A percentile compares a stretch with the other conserved stretches of the same genome.
Evolutionary conservation across 2,329 filamentous ascomycete species (phyloP).

Genomic region (Sclerotinia sclerotiorum): DNA sequence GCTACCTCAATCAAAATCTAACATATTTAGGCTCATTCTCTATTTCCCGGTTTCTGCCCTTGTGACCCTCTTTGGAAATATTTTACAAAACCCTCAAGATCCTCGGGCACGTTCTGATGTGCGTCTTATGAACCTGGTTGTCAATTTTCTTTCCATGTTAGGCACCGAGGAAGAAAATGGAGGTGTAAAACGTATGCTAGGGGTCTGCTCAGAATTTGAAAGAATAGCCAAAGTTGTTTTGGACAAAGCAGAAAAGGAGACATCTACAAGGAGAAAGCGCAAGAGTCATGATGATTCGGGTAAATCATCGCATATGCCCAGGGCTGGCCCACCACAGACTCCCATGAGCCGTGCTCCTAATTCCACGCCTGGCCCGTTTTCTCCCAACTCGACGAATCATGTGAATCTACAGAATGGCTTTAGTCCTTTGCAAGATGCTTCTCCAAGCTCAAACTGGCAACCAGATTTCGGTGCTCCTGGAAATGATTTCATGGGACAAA

Average conservation of each 20-base stretch:
- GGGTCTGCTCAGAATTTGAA: slow-evolving; percentile 93
- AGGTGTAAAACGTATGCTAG: slow-evolving; percentile 89
- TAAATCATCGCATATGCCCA: slow-evolving; percentile 29
- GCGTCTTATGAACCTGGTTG: slow-evolving; percentile 87
- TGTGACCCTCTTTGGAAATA: slow-evolving; percentile 94
- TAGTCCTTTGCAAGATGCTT: slow-evolving; percentile 34
- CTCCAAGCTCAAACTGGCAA: slow-evolving; percentile 32
- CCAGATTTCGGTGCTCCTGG: slow-evolving; percentile 28
- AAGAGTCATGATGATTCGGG: slow-evolving; percentile 61
- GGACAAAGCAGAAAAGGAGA: slow-evolving; percentile 87
- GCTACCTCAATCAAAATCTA: slow-evolving; percentile 33
- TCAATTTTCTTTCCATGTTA: slow-evolving; percentile 85
- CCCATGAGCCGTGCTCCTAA: slow-evolving; percentile 33
- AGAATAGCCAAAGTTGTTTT: slow-evolving; percentile 88
- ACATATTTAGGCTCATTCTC: slow-evolving; percentile 68
- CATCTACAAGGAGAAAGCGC: slow-evolving; percentile 67
- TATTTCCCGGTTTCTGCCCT: slow-evolving; percentile 96
- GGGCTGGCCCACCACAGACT: slow-evolving; percentile 27
- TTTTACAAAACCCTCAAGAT: slow-evolving; percentile 92
- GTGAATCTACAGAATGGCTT: slow-evolving; percentile 37
- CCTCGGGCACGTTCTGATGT: slow-evolving; percentile 84
- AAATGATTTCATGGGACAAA: slow-evolving; percentile 34
- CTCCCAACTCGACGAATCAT: slow-evolving; percentile 28
- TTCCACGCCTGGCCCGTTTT: slow-evolving; percentile 37
- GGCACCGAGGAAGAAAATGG: slow-evolving; percentile 87